Evolutionary conservation across 2,329 filamentous ascomycete species (phyloP).

Genomic region (Aspergillus sp.): DNA sequence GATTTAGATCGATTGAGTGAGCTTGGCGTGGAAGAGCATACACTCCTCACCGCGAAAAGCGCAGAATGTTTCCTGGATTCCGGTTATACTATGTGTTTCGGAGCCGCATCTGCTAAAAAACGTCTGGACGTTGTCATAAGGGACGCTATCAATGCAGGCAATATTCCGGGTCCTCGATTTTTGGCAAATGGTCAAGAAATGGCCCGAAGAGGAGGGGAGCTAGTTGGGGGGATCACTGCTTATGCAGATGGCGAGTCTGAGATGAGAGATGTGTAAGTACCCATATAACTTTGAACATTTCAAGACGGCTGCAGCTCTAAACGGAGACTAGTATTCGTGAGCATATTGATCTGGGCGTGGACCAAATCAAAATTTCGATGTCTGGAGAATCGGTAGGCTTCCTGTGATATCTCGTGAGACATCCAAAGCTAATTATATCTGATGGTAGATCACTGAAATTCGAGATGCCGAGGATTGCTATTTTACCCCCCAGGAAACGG

Average conservation of each 20-base stretch:
- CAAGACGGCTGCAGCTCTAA: neutral
- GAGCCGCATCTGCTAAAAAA: conserved; percentile 49
- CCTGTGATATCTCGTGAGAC: neutral
- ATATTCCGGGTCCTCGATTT: conserved; percentile 49
- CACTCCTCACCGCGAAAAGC: conserved; percentile 43
- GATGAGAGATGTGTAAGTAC: conserved; percentile 35
- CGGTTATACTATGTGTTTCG: conserved; percentile 51
- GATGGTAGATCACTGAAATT: conserved; percentile 22
- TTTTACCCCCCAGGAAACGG: conserved; percentile 48
- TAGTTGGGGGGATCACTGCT: conserved; percentile 45
- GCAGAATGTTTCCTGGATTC: conserved; percentile 50
- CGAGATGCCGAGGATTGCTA: conserved; percentile 47
- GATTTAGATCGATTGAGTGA: conserved; percentile 44
- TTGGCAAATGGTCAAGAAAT: conserved; percentile 53
- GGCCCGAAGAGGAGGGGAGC: conserved; percentile 44
- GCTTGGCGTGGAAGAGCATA: conserved; percentile 50
- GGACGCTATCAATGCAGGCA: conserved; percentile 50
- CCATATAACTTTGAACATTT: too few species aligned
- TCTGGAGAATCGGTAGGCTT: conserved; percentile 31
- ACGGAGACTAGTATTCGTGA: conserved; percentile 25
- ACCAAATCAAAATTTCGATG: conserved; percentile 49
- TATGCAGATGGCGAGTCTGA: conserved; percentile 43
- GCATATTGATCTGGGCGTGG: conserved; percentile 40
- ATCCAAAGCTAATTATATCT: too few species aligned
- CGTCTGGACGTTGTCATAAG: conserved; percentile 49